phyloP scores from a whole-genome alignment of 805 yeast genomes.

The Myxozyma udenii region DNA sequence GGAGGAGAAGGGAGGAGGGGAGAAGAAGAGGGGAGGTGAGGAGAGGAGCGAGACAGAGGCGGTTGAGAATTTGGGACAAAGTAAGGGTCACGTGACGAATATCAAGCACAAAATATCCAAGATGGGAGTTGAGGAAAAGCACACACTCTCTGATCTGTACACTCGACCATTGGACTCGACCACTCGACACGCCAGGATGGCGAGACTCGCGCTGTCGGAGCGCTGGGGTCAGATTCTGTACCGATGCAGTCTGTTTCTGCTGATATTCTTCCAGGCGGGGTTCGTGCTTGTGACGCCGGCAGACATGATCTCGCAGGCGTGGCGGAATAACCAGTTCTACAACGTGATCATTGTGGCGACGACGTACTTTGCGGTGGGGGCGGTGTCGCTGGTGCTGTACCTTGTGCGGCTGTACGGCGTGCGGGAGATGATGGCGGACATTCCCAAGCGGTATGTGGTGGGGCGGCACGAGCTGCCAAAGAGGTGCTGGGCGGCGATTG shows the following conservation, averaged over 20 bases:
- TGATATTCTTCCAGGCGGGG: constrained; percentile 44
- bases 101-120: too few relatives aligned
- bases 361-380: constrained; percentile 60
- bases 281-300: constrained; percentile 71
- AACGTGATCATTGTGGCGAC: constrained; percentile 78
- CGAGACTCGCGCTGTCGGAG: too few relatives aligned
- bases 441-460: constrained; percentile 77
- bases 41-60: too few relatives aligned
- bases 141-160: too few relatives aligned
- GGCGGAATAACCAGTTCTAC: constrained; percentile 62
- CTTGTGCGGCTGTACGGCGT: constrained; percentile 58
- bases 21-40: too few relatives aligned
- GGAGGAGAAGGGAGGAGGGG: too few relatives aligned
- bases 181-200: too few relatives aligned
- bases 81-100: too few relatives aligned
- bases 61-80: too few relatives aligned
- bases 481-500: constrained; percentile 44
- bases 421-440: constrained; percentile 61
- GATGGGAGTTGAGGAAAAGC: too few relatives aligned
- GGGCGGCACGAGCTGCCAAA: constrained; percentile 57
- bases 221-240: constrained; percentile 30
- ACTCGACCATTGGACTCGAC: too few relatives aligned
- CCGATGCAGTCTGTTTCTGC: constrained; percentile 34
- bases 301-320: constrained; percentile 67
- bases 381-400: constrained; percentile 51